Percentiles rank a stretch among this genome's conserved stretches.
Conservation (phyloP, 2,329 filamentous ascomycete genomes). For the Parafenestella ontariensis region DNA sequence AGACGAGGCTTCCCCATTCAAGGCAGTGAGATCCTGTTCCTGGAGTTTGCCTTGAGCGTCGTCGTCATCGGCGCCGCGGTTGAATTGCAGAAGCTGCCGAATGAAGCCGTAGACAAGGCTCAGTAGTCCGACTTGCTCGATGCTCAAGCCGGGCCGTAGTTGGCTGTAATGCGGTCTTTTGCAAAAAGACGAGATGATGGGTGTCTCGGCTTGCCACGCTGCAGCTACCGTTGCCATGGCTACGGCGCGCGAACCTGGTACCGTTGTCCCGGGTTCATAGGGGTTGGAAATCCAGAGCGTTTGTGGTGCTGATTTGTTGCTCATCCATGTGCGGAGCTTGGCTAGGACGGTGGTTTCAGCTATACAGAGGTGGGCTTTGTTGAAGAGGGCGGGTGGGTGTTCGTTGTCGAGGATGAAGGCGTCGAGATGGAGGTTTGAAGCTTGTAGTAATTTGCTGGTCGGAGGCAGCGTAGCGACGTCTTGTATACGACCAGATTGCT, state of each 20-base stretch:
- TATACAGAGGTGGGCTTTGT: not conserved
- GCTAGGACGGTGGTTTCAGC: not conserved
- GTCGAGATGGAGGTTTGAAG: not conserved
- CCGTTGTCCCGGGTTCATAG: not conserved
- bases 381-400: not conserved
- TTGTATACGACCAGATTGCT: not conserved
- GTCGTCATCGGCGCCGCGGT: not conserved
- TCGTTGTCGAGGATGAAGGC: not conserved
- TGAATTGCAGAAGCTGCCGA: not conserved
- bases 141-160: not conserved
- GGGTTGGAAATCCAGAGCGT: not conserved
- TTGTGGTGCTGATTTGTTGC: not conserved
- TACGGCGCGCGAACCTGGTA: not conserved
- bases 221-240: not conserved
- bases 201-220: not conserved
- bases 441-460: not conserved
- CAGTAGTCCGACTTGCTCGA: not conserved
- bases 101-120: not conserved
- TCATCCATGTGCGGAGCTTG: not conserved
- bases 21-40: not conserved
- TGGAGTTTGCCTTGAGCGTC: not conserved
- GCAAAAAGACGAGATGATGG: not conserved
- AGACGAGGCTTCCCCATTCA: not conserved
- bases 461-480: not conserved
- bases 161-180: not conserved